Base-by-base conservation (phyloP, 192 early-diverging fungal genomes). In the Geranomyces variabilis region DNA sequence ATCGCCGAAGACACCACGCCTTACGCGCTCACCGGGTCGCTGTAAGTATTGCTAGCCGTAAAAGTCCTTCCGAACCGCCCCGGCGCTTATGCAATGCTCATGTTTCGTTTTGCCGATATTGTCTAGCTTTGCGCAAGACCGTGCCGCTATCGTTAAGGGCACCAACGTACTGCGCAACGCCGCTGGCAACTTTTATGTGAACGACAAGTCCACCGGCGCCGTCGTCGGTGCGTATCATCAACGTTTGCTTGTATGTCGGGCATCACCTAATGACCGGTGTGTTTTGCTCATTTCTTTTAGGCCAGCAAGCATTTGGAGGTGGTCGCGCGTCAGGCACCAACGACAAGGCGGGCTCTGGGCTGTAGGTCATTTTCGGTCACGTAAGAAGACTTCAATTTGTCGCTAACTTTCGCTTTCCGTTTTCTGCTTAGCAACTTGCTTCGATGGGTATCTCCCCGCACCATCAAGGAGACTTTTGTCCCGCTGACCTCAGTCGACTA, bases 271-370 rank as follows among this genome's bases (percentile, higher is more conserved):
- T 7, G 26, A n/a, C 6, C 51, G 26, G 24, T 10, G 4, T n/a
- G 3, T n/a, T 4, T 30, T 62, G 3, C 36, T 10, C 36, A 10
- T 9, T 31, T 48, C 24, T 19, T 58, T 0, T 31, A 75, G 73
- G 95, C 66, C 96, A 99, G 80, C 96, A 99, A 85, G 91, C 96
- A 21, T 99, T 99, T 78, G 96, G 96, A 73, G 96, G 96, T 71
- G 89, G 87, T 70, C 88, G 94, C 71, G 91, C 87, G 19, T 95
- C 93, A 15, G 96, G 96, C 53, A 99, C 96, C n/a, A 99, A 99
- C 77, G 96, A 99, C 76, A 99, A 99, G 87, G 95, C 94, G n/a
- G 96, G 96, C 57, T 77, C 81, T 29, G 69, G 45, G 84, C 86
- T 84, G 87, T 87, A 31, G 83, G 75, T 70, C 28, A 1, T 33